Evolutionary conservation across 2,329 filamentous ascomycete genomes (phyloP), one percentile per base, ranked within the genome.

Genomic region (Aspergillus eucalypticola): DNA sequence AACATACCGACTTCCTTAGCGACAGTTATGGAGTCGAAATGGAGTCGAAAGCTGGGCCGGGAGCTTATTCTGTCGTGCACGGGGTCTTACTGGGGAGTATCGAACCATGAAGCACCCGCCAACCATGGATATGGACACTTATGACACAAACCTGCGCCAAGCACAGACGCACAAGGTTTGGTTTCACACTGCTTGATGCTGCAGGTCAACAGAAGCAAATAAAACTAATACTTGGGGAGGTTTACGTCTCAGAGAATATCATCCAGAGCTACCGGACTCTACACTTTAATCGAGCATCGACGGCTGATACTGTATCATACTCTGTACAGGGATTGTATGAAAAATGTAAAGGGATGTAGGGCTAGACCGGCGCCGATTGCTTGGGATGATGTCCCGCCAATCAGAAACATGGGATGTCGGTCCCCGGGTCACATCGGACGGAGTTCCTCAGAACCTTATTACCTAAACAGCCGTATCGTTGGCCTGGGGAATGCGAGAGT

Each of bases 391-490:
- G 5, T 15, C 35, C 62, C 60, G 56, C 62, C 62, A 62, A 64
- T 62, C 53, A 62, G n/a, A 32, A 25, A 3, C 2, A 23, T 15
- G 25, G 44, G 29, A 60, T 39, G 35, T 39, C n/a, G n/a, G 10
- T 15, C 32, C 17, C 38, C 53, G 39, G 49, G 25, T 48, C 53
- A 50, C 53, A 46, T 54, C 60, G 58, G 57, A 60, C 60, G 60
- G 60, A 53, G 54, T 58, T 60, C 60, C 41, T 54, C 54, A 59
- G 59, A 60, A 62, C 44, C 52, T 59, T 57, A 58, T 60, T 60
- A 50, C 60, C 39, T 50, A 49, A 48, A 35, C 21, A 51, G 32
- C 57, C 23, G 29, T n/a, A 58, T 60, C 56, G 41, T 57, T 62
- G 60, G 38, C 23, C 42, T 54, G 25, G 52, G n/a, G 21, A 29